Base-by-base conservation (phyloP, 2,329 filamentous ascomycete genomes). In the Aspergillus novofumigatus region DNA sequence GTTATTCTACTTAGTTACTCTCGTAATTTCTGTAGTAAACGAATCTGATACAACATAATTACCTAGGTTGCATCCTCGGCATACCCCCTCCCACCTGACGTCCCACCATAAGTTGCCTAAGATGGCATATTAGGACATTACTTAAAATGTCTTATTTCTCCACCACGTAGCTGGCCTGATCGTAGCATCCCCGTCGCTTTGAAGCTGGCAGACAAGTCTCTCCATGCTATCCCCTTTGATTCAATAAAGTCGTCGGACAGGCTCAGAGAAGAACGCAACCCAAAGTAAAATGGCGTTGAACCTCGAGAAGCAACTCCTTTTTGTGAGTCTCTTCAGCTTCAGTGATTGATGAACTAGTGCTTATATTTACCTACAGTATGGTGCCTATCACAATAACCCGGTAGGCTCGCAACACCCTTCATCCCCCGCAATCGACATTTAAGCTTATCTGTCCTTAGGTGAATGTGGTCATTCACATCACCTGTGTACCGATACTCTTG, bases 231-330 rank as follows among this genome's bases (percentile, higher is more conserved):
- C 20, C 28, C 28, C 6, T 20, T 52, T 51, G 41, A 26, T 20
- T 38, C 23, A 42, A 25, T 38, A 38, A 17, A 38, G 14, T 44
- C n/a, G 23, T 54, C 45, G 44, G 48, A 25, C 49, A 23, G 26
- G 49, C 32, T 38, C n/a, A 49, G 21, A 35, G 51, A 44, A 42
- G 44, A 54, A 50, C n/a, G 48, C 41, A 25, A 20, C 44, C 42
- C 17, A 29, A 42, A 29, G 42, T 49, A 66, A 57, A 23, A 78
- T 78, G 76, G 69, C 75, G 41, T 73, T 87, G 61, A 85, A 87
- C 67, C 79, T 88, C 21, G 85, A 88, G 73, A 86, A 85, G 72
- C 85, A 87, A 73, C 77, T 87, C 60, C 79, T 83, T 63, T 87
- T 87, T 69, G 85, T 88, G 79, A 72, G 85, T 72, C 47, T 42